Evolutionary conservation across 192 early-diverging fungal genomes (phyloP).

Genomic region (Backusella luteola): DNA sequence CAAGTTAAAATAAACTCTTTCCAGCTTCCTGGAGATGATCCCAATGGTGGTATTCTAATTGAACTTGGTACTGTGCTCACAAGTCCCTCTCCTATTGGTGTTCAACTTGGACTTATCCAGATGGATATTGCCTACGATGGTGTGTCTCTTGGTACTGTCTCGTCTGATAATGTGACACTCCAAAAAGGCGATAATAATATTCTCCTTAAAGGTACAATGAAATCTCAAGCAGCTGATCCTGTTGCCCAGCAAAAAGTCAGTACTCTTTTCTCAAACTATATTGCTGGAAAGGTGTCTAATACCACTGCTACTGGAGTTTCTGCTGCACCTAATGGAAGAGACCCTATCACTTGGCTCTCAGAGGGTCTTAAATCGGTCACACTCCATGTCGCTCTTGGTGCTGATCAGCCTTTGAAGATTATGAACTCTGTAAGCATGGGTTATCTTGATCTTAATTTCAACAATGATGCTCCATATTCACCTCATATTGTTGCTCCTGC

Average conservation of each 20-base stretch:
- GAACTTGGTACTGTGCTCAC: conserved; percentile 49
- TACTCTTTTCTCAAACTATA: conserved; percentile 50
- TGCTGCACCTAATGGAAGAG: conserved; percentile 46
- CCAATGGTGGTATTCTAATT: conserved; percentile 52
- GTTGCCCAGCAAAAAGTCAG: conserved; percentile 42
- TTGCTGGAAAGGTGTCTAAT: conserved; percentile 43
- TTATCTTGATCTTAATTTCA: conserved; percentile 54
- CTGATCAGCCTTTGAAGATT: conserved; percentile 41
- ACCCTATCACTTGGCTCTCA: conserved; percentile 49
- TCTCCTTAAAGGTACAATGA: conserved; percentile 48
- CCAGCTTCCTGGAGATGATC: conserved; percentile 49
- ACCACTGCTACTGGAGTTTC: conserved; percentile 52
- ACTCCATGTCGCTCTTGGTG: conserved; percentile 48
- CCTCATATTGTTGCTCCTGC: conserved; percentile 44
- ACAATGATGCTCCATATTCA: conserved; percentile 40
- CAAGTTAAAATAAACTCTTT: conserved; percentile 51
- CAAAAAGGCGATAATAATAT: conserved; percentile 40
- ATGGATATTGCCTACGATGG: conserved; percentile 46
- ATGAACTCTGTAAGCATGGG: conserved; percentile 52
- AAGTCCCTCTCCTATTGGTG: conserved; percentile 53
- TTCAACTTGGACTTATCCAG: conserved; percentile 51
- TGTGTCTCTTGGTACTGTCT: conserved; percentile 47
- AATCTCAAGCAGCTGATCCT: conserved; percentile 40
- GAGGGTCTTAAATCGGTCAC: conserved; percentile 47
- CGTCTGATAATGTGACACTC: conserved; percentile 40